phyloP scores from a whole-genome alignment of 257 asterid genomes.

The Galeopsis tetrahit region DNA sequence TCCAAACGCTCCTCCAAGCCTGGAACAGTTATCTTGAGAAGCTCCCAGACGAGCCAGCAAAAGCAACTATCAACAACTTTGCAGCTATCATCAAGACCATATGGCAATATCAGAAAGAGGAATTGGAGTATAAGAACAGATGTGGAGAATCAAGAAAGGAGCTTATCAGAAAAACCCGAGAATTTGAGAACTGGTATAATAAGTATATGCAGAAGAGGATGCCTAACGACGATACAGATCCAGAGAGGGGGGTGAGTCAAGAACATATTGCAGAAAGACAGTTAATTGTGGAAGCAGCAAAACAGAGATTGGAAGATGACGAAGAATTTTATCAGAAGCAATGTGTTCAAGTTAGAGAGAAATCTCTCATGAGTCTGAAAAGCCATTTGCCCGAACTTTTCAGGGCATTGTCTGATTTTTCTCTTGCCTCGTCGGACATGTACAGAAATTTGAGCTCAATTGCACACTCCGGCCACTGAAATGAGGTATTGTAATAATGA shows the following conservation, averaged over 20 bases:
- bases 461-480: constrained; percentile 42
- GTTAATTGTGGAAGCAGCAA: constrained; percentile 53
- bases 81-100: constrained; percentile 70
- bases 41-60: constrained; percentile 84
- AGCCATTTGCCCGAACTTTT: constrained; percentile 83
- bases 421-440: constrained; percentile 89
- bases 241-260: constrained; percentile 49
- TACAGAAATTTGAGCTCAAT: constrained; percentile 64
- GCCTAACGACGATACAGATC: constrained; percentile 70
- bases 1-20: constrained; percentile 58
- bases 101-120: constrained; percentile 77
- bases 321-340: constrained; percentile 70
- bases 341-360: constrained; percentile 79
- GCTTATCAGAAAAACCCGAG: constrained; percentile 57
- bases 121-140: constrained; percentile 68
- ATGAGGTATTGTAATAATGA: constrained; percentile 33
- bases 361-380: constrained; percentile 72
- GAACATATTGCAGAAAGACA: constrained; percentile 55
- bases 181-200: constrained; percentile 73
- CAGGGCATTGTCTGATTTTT: constrained; percentile 63
- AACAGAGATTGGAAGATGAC: constrained; percentile 66
- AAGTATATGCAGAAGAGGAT: constrained; percentile 70
- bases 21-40: constrained; percentile 81
- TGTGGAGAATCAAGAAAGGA: constrained; percentile 78
- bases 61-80: constrained; percentile 66